Evolutionary conservation across 2,329 filamentous ascomycete species (phyloP).

Genomic region (Verticillium albo-atrum): DNA sequence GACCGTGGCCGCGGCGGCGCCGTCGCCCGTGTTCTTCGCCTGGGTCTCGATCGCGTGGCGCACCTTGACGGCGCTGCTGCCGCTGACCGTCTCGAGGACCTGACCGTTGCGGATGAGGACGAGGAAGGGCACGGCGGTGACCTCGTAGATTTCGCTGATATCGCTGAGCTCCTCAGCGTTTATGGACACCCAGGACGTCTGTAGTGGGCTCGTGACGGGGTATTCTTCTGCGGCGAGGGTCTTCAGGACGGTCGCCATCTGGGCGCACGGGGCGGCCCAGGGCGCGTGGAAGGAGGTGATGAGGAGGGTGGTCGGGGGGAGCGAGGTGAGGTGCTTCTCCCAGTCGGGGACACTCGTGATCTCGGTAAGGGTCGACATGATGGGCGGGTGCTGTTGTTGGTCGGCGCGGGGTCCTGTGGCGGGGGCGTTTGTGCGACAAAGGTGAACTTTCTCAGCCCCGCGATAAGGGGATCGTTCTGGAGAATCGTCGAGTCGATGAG

Average conservation of each 20-base stretch:
- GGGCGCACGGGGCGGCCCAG: conserved; percentile 93
- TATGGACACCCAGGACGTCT: conserved; percentile 80
- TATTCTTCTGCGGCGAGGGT: conserved; percentile 87
- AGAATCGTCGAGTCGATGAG: not conserved
- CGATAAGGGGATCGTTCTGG: not conserved
- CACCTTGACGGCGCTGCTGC: conserved; percentile 83
- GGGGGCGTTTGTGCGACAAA: not conserved
- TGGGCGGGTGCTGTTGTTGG: conserved; percentile 13
- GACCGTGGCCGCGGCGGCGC: conserved; percentile 31
- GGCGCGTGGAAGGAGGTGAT: conserved; percentile 93
- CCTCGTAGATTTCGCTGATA: conserved; percentile 87
- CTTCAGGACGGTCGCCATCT: conserved; percentile 84
- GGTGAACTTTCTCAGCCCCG: not conserved
- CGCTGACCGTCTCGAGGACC: conserved; percentile 80
- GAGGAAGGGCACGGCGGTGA: conserved; percentile 89
- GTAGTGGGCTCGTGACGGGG: conserved; percentile 59
- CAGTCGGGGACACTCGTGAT: conserved; percentile 72
- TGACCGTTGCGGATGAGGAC: conserved; percentile 73
- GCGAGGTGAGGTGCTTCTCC: conserved; percentile 59
- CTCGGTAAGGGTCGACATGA: conserved; percentile 73
- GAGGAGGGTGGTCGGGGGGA: conserved; percentile 67
- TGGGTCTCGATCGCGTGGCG: conserved; percentile 81
- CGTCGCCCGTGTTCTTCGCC: conserved; percentile 46
- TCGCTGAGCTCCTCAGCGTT: conserved; percentile 94
- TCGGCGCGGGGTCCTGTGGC: not conserved